Base-by-base conservation (phyloP, 257 asterid species). In the Solanum etuberosum region DNA sequence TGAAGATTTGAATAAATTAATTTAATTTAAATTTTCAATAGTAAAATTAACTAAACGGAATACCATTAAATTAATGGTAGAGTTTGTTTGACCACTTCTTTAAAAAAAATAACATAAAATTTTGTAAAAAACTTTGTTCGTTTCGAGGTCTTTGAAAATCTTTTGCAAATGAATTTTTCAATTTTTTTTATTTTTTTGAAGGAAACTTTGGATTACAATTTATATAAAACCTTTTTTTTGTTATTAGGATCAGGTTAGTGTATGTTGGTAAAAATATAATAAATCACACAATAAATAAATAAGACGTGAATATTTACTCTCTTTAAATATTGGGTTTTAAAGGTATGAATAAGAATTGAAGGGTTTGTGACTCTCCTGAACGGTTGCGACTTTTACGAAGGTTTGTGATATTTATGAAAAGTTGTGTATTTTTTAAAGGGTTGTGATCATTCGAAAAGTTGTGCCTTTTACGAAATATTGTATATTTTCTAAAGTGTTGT, bases 331-430 rank as follows among this genome's bases (percentile, higher is more conserved):
- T 54, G 63, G 61, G 0, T 54, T 18, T 7, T 54, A 54, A 18
- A 54, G n/a, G 10, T 6, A 10, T 54, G 63, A 54, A 54, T 54
- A 18, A 1, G 10, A 6, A 54, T 0, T 54, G 63, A 54, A 54
- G 0, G 63, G n/a, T 18, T 18, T 54, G n/a, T 54, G n/a, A 1
- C 4, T 18, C n/a, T 51, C 1, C 0, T 1, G 0, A 54, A 18
- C 9, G 10, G 5, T 54, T 54, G 61, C 0, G 0, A 54, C 0
- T 54, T 54, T 54, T 54, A 54, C 4, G 10, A 54, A 51, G 4
- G 23, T 1, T 46, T 46, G 20, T 46, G 54, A 46, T 20, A 46
- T 46, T 46, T 46, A 46, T 3, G 1, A 46, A 46, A 46, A 3
- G 20, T 46, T 14, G 57, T 5, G 7, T 46, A 20, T 0, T 46